phyloP scores from a whole-genome alignment of 768 basidiomycete genomes.

The Russula sp. region DNA sequence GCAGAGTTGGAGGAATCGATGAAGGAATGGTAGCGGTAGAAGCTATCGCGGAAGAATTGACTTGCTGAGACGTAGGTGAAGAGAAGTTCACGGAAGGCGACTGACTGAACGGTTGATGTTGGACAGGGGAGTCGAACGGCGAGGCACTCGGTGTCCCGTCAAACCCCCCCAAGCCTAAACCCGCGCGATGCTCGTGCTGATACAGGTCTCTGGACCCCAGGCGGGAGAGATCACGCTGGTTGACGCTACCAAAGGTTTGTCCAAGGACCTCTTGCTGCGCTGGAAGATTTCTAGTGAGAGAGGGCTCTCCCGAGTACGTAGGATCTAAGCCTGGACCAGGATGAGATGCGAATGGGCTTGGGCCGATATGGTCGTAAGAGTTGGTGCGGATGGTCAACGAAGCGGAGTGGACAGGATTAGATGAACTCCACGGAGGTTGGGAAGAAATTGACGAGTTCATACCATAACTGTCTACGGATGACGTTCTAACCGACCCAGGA shows the following conservation, averaged over 20 bases:
- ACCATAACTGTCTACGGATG: constrained; percentile 18
- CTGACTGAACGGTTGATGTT: constrained; percentile 18
- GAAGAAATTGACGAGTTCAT: constrained; percentile 16
- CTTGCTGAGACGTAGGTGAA: constrained; percentile 8
- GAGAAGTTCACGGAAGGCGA: constrained; percentile 19
- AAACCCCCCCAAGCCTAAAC: constrained; percentile 19
- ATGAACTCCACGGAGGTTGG: constrained; percentile 14
- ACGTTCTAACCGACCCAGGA: constrained; percentile 6
- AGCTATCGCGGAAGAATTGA: background rate
- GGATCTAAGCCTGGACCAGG: constrained; percentile 13
- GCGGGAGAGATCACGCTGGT: constrained; percentile 23
- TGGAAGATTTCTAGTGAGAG: constrained; percentile 12
- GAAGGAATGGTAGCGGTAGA: background rate
- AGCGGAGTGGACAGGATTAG: constrained; percentile 11
- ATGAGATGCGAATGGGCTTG: constrained; percentile 15
- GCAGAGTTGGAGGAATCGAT: constrained; percentile 6
- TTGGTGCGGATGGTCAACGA: constrained; percentile 7
- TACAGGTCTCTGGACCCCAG: constrained; percentile 22
- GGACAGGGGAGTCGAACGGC: constrained; percentile 19
- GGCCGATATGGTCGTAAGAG: constrained; percentile 17
- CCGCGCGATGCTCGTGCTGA: constrained; percentile 14
- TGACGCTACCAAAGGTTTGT: constrained; percentile 12
- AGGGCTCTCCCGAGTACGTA: constrained; percentile 9
- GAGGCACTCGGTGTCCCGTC: constrained; percentile 11
- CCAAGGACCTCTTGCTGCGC: constrained; percentile 18